phyloP scores from a whole-genome alignment of 2,329 filamentous ascomycete species.

The Cytospora leucostoma region DNA sequence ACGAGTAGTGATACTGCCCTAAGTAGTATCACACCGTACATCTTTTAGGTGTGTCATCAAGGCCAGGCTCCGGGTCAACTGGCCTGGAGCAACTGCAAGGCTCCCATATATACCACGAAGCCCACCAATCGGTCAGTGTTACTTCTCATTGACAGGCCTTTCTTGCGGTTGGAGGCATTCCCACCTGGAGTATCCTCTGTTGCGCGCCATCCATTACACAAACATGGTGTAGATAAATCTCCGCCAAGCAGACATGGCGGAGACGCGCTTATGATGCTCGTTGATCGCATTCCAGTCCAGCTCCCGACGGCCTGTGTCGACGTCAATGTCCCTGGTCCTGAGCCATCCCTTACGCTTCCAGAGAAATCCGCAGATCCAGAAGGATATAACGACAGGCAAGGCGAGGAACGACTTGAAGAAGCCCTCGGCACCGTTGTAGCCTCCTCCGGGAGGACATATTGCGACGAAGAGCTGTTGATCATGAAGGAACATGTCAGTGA shows the following conservation, averaged over 20 bases:
- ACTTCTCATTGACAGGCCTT: neutral
- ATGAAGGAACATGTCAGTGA: neutral
- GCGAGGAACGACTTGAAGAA: constrained; percentile 60
- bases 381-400: constrained; percentile 54
- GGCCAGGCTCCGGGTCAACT: neutral
- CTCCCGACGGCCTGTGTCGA: constrained; percentile 64
- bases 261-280: constrained; percentile 46
- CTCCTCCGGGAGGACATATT: constrained; percentile 36
- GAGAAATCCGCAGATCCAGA: constrained; percentile 57
- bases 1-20: neutral
- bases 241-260: constrained; percentile 49
- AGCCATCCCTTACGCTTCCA: constrained; percentile 67
- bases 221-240: constrained; percentile 38
- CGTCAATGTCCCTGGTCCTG: constrained; percentile 61
- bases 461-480: constrained; percentile 36
- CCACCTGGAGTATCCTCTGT: no score
- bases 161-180: no score
- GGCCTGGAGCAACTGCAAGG: neutral
- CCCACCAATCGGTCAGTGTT: neutral
- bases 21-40: neutral
- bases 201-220: constrained; percentile 11
- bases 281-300: constrained; percentile 63
- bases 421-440: constrained; percentile 41
- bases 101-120: neutral
- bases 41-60: neutral